phyloP scores from a whole-genome alignment of 2,329 filamentous ascomycete genomes.

The Tympanopsis confertula region DNA sequence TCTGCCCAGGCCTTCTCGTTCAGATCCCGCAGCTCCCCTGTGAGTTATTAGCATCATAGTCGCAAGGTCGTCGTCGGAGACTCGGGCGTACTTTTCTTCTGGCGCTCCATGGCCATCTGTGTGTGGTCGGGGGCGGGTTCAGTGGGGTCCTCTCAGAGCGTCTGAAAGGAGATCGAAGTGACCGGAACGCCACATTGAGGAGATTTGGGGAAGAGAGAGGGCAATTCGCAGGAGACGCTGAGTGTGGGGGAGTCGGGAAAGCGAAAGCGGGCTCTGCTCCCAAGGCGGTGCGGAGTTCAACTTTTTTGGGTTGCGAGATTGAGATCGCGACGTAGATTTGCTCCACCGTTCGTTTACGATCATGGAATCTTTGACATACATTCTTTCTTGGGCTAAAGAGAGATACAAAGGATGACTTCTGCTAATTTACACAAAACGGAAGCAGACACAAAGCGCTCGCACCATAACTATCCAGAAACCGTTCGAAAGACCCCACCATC shows the following conservation, averaged over 20 bases:
- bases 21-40: slow-evolving; percentile 81
- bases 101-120: background rate
- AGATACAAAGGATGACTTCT: background rate
- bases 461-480: too few species aligned
- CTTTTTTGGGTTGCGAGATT: background rate
- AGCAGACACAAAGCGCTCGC: too few species aligned
- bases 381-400: background rate
- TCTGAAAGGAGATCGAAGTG: slow-evolving; percentile 19
- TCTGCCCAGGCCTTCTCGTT: slow-evolving; percentile 84
- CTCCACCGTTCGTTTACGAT: too few species aligned
- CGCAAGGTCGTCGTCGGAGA: slow-evolving; percentile 4
- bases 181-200: slow-evolving; percentile 24
- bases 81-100: background rate
- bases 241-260: background rate
- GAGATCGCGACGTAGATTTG: too few species aligned
- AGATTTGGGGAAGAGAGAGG: background rate
- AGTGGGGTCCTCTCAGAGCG: slow-evolving; percentile 19
- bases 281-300: background rate
- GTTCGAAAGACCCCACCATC: too few species aligned
- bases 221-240: background rate
- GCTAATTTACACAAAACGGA: background rate
- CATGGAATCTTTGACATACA: background rate
- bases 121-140: slow-evolving; percentile 7
- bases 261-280: background rate
- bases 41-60: slow-evolving; percentile 4